These are phyloP conservation scores for Penicillium sp. DNA, from an alignment of 2,329 filamentous ascomycete species.

Conservation along the genomic window DNA sequence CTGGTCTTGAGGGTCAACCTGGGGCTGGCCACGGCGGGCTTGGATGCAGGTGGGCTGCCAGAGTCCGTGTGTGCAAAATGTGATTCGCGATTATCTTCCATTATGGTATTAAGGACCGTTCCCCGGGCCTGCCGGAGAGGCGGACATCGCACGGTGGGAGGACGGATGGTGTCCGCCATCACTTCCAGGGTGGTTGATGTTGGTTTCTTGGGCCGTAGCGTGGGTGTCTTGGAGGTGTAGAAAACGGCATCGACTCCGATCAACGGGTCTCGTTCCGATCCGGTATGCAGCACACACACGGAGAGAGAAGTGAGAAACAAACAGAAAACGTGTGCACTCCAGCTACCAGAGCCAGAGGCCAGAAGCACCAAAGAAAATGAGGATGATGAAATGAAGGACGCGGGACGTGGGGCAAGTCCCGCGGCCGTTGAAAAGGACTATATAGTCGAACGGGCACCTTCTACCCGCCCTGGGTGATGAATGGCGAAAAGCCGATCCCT, in stretches of 20 bases:
- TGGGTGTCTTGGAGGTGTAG: constrained; percentile 26
- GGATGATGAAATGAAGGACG: constrained; percentile 28
- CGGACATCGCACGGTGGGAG: constrained; percentile 51
- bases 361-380: constrained; percentile 18
- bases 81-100: constrained; percentile 52
- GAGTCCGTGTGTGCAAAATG: constrained; percentile 21
- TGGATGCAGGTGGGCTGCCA: constrained; percentile 5
- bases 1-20: constrained; percentile 38
- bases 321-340: constrained; percentile 24
- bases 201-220: constrained; percentile 26
- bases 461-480: constrained; percentile 18
- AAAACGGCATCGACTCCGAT: constrained; percentile 32
- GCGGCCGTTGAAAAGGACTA: constrained; percentile 29
- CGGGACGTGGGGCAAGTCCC: constrained; percentile 22
- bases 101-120: constrained; percentile 62
- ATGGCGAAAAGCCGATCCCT: constrained; percentile 15
- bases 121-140: constrained; percentile 57
- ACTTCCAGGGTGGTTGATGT: constrained; percentile 21
- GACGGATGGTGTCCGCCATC: constrained; percentile 51
- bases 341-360: constrained; percentile 37
- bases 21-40: constrained; percentile 18
- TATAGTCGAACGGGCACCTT: constrained; percentile 27
- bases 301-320: constrained; percentile 19
- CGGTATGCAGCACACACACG: constrained; percentile 4
- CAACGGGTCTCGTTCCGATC: constrained; percentile 25